Base-by-base conservation (phyloP, 768 basidiomycete genomes). In the Naganishia onofrii region DNA sequence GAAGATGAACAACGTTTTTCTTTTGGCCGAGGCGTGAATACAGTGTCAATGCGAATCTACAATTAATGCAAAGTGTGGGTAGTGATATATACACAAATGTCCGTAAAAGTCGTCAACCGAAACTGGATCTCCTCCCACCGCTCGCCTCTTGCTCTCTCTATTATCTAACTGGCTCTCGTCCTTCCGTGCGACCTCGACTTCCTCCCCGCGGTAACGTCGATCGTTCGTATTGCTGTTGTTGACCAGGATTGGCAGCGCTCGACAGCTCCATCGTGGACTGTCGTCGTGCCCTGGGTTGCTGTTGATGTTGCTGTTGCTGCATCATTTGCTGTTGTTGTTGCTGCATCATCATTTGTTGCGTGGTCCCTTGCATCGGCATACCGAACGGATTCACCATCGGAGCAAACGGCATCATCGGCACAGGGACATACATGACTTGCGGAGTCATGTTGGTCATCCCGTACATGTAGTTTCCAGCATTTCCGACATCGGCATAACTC, bases 401-500 rank as follows among this genome's bases (percentile, higher is more conserved):
- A 21, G 29, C 34, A n/a, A 34, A 58, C 21, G 57, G 57, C 57
- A 58, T 58, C 32, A 58, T 36, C 32, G 29, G 57, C 15, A 58
- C 57, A 3, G 57, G 57, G 3, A 58, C 57, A n/a, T 21, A 58
- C 57, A 58, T 58, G 57, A 58, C 31, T 36, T 28, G 32, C 38
- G 10, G 57, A 12, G 34, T 10, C n/a, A 36, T 23, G 21, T 58
- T 56, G 4, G 57, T 34, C 57, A 58, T 58, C n/a, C 57, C 57
- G 34, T 58, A 58, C n/a, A 36, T 58, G 36, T 58, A 38, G 21
- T 36, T 36, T 23, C 13, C n/a, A 23, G 57, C 29, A 10, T 32
- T 34, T 58, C 34, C n/a, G 57, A 58, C 57, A 31, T 58, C 57
- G 13, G 57, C 57, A 34, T 58, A 23, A 36, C 57, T 58, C 57